Base-by-base conservation (phyloP, 2,329 filamentous ascomycete genomes). In the Penicillium brasilianum region DNA sequence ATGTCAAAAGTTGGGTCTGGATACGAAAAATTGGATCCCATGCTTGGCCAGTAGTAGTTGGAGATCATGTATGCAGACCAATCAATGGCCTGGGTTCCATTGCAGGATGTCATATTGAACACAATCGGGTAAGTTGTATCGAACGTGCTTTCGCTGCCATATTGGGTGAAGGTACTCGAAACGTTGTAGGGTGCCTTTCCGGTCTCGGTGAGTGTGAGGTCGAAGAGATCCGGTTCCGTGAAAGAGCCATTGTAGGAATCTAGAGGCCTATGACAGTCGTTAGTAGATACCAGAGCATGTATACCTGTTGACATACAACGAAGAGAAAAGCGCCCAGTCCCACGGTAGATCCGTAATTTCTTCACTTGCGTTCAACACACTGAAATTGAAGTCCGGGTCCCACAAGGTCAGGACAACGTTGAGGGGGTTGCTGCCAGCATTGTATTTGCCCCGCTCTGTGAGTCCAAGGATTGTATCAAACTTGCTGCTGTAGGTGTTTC, bases 81-180 rank as follows among this genome's bases (percentile, higher is more conserved):
- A 14, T 13, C 22, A 13, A 39, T 28, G 2, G 25, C 34, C 16
- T 39, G 8, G 5, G 44, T 49, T 25, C 54, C 34, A 46, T 56
- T 36, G 16, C 54, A 56, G 34, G 41, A 30, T 13, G 32, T 49
- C 43, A 56, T 49, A 32, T 56, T 56, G 11, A 56, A 39, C 14
- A 6, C 3, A 13, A 11, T 18, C 5, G n/a, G 28, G 5, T n/a
- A 32, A 3, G 25, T 18, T 18, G 25, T 7, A 1, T 25, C 16
- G 16, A 36, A 20, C 4, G 16, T 8, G 18, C 16, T 34, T 1
- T 39, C 44, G 36, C 43, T 44, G 10, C 46, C 44, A 16, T 56
- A 56, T 37, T 49, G 13, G 43, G 22, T 30, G 4, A 56, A 22
- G 3, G 54, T 49, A 22, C 34, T 32, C 4, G 54, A 49, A 6